A percentile compares a stretch with the other conserved stretches of the same genome.
Conservation (phyloP, 768 basidiomycete species). For the Lactarius evosmus region DNA sequence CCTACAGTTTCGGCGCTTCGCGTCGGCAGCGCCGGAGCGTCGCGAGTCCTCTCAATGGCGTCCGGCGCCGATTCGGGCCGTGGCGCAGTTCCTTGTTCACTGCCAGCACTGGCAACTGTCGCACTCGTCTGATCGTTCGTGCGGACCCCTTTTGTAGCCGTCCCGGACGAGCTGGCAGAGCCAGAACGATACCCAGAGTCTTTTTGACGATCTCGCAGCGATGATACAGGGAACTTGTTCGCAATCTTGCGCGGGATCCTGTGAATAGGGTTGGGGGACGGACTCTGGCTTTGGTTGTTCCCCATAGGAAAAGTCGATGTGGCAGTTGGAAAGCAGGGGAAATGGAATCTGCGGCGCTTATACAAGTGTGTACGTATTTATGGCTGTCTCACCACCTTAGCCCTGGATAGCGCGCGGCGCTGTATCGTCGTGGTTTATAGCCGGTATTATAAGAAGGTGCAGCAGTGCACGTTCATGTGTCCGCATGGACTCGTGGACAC, state of each 20-base stretch:
- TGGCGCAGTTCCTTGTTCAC: background rate
- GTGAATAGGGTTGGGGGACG: constrained; percentile 1
- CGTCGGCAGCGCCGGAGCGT: constrained; percentile 14
- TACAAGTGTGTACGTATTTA: constrained; percentile 23
- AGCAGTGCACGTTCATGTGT: constrained; percentile 1
- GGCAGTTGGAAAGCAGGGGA: constrained; percentile 5
- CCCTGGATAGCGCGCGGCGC: background rate
- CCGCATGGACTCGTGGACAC: background rate
- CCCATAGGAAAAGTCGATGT: constrained; percentile 25
- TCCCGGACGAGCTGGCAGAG: constrained; percentile 20
- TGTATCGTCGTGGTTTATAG: background rate
- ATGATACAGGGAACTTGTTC: background rate
- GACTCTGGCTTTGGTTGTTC: constrained; percentile 22
- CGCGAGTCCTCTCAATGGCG: background rate
- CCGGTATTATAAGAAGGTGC: background rate
- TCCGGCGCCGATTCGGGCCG: constrained; percentile 23
- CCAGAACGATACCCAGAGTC: constrained; percentile 26
- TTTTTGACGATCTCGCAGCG: constrained; percentile 10
- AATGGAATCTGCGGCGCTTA: constrained; percentile 14
- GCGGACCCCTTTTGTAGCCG: constrained; percentile 10
- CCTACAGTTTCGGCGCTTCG: constrained; percentile 16
- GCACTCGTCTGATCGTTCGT: background rate
- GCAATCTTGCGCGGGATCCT: constrained; percentile 14
- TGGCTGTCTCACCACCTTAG: background rate
- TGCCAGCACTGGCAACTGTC: constrained; percentile 1